Percentiles rank a stretch among this genome's conserved stretches.
Evolutionary conservation across 1,284 basidiomycete genomes (phyloP).

Genomic region (Dichomitus squalens): DNA sequence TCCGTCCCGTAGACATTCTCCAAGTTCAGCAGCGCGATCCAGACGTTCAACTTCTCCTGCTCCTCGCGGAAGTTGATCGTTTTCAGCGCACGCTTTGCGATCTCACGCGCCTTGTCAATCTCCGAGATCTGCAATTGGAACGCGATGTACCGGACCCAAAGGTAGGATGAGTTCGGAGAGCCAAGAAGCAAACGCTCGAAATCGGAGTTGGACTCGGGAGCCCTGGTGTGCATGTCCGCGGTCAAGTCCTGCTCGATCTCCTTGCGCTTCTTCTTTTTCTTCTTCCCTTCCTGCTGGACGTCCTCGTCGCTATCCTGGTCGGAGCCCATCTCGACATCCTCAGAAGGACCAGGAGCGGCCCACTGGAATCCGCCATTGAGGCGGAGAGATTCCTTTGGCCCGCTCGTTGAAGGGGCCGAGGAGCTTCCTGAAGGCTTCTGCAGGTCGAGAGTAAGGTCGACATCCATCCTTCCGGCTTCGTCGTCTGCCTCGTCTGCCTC

Average conservation of each 20-base stretch:
- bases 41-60: slow-evolving; percentile 95
- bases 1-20: slow-evolving; percentile 94
- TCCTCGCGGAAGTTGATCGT: slow-evolving; percentile 97
- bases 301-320: slow-evolving; percentile 55
- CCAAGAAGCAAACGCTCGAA: slow-evolving; percentile 94
- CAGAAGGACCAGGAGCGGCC: slow-evolving; percentile 46
- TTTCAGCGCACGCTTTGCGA: slow-evolving; percentile 83
- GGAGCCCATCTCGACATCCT: slow-evolving; percentile 37
- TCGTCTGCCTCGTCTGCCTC: slow-evolving; percentile 3
- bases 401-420: neutral
- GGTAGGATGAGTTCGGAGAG: slow-evolving; percentile 96
- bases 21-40: slow-evolving; percentile 95
- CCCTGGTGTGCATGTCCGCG: slow-evolving; percentile 79
- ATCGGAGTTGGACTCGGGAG: slow-evolving; percentile 91
- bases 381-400: slow-evolving; percentile 43
- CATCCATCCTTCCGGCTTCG: slow-evolving; percentile 24
- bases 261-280: slow-evolving; percentile 69
- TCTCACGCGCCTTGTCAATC: slow-evolving; percentile 90
- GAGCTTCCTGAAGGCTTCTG: slow-evolving; percentile 12
- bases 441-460: slow-evolving; percentile 38
- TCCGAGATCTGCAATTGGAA: slow-evolving; percentile 97
- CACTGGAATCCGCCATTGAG: slow-evolving; percentile 72
- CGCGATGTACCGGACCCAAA: slow-evolving; percentile 99
- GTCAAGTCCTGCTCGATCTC: slow-evolving; percentile 83
- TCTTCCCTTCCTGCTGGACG: slow-evolving; percentile 48